A percentile compares a stretch with the other conserved stretches of the same genome.
phyloP scores from a whole-genome alignment of 2,329 filamentous ascomycete genomes.

The Trichophyton rubrum region DNA sequence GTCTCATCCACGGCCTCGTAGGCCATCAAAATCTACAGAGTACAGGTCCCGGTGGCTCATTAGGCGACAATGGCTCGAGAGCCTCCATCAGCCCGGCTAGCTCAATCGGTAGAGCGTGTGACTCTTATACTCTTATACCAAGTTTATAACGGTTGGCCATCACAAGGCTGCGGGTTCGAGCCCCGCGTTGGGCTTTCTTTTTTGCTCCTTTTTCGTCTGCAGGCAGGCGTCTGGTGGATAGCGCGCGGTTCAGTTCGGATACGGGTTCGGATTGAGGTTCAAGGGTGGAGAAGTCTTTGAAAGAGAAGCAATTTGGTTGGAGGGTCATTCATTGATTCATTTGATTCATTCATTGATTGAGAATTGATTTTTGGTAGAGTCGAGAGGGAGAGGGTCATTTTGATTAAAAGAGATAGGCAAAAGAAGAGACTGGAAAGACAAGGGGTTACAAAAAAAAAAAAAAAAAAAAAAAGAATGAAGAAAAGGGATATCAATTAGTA shows the following conservation, averaged over 20 bases:
- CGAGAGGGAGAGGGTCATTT: not conserved
- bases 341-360: not conserved
- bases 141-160: not conserved
- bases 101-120: constrained; percentile 63
- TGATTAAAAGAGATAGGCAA: not conserved
- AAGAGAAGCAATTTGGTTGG: not conserved
- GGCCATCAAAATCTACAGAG: too few relatives aligned
- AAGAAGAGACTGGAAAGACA: not conserved
- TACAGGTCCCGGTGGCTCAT: not conserved
- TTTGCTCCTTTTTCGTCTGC: not conserved
- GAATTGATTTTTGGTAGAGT: not conserved
- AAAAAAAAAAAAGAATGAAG: not conserved
- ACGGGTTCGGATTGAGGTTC: not conserved
- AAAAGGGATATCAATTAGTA: not conserved
- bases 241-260: not conserved
- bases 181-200: not conserved
- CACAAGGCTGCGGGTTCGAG: constrained; percentile 2
- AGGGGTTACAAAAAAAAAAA: not conserved
- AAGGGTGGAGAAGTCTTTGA: not conserved
- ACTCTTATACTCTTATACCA: constrained; percentile 38
- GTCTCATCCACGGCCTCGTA: too few relatives aligned
- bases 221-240: not conserved
- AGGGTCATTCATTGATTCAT: not conserved
- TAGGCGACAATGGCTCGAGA: not conserved
- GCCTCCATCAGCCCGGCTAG: constrained; percentile 28